A percentile compares a stretch with the other conserved stretches of the same genome.
phyloP scores from a whole-genome alignment of 2,329 filamentous ascomycete genomes.

The Tolypocladium pustulatum region DNA sequence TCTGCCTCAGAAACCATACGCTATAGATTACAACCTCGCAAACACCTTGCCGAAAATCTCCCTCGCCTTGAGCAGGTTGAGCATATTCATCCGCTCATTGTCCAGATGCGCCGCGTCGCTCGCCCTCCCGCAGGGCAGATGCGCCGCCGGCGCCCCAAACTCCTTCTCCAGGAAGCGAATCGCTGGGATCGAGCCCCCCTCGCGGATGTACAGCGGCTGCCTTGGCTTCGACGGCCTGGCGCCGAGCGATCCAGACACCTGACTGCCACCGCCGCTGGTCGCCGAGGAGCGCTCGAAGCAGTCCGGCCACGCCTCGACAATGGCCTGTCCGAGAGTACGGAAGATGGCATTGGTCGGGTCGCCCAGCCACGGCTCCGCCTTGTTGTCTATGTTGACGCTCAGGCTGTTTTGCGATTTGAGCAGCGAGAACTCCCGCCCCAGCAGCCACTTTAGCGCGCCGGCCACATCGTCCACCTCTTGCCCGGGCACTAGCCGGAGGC shows the following conservation, averaged over 20 bases:
- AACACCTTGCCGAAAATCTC: constrained; percentile 90
- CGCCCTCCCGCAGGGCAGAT: constrained; percentile 88
- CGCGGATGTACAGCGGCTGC: constrained; percentile 83
- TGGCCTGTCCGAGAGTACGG: constrained; percentile 73
- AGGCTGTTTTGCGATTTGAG: constrained; percentile 76
- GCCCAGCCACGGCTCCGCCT: constrained; percentile 92
- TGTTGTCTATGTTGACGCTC: constrained; percentile 77
- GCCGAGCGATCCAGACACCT: background rate
- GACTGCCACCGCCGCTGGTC: constrained; percentile 2
- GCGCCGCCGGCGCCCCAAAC: constrained; percentile 80
- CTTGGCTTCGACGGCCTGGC: constrained; percentile 20
- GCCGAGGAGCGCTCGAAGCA: constrained; percentile 22
- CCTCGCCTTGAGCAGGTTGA: constrained; percentile 82
- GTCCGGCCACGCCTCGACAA: constrained; percentile 74
- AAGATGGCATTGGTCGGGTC: constrained; percentile 88
- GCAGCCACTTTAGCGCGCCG: constrained; percentile 52
- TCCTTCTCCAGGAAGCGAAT: constrained; percentile 94
- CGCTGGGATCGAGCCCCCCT: constrained; percentile 89
- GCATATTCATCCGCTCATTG: constrained; percentile 81
- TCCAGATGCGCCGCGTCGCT: constrained; percentile 91
- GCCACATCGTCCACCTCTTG: constrained; percentile 78
- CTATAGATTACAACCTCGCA: constrained; percentile 39
- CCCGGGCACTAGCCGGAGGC: constrained; percentile 84
- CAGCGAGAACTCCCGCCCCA: constrained; percentile 59
- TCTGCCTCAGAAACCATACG: no score